These are phyloP conservation scores for Thermochaetoides thermophila DNA, from an alignment of 495 filamentous ascomycete species.

Conservation along the genomic window DNA sequence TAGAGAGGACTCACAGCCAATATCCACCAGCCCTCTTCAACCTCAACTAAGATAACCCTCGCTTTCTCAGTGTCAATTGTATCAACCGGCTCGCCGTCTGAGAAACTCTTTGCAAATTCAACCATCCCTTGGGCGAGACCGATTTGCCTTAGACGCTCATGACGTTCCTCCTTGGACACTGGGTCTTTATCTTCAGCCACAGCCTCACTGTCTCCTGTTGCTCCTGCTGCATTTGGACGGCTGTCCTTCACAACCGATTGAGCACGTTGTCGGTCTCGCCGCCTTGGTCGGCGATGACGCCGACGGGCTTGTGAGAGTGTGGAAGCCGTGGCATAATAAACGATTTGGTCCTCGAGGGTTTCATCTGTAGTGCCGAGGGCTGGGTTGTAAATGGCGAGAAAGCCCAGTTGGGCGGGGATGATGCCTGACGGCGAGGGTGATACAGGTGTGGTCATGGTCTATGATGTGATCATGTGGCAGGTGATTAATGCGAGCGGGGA, in stretches of 20 bases:
- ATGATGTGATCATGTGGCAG: no score
- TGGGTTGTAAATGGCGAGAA: conserved; percentile 89
- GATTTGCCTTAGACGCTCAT: conserved; percentile 78
- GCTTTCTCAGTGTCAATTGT: conserved; percentile 83
- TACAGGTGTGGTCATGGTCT: background rate
- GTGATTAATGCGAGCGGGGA: no score
- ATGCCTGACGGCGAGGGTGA: conserved; percentile 6
- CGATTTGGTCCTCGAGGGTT: conserved; percentile 75
- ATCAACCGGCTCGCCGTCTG: conserved; percentile 57
- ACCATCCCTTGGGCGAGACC: conserved; percentile 98
- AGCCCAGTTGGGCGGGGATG: conserved; percentile 73
- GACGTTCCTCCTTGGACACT: conserved; percentile 45
- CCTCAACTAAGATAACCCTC: conserved; percentile 66
- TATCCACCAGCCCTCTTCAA: conserved; percentile 84
- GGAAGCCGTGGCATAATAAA: conserved; percentile 69
- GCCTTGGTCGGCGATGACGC: conserved; percentile 15
- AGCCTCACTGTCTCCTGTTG: background rate
- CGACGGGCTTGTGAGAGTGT: conserved; percentile 18
- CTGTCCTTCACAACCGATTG: conserved; percentile 16
- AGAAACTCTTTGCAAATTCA: conserved; percentile 80
- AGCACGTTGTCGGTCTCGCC: background rate
- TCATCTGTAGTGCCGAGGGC: conserved; percentile 77
- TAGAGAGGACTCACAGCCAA: conserved; percentile 47
- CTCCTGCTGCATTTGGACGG: conserved; percentile 24
- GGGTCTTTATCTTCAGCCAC: no score